Evolutionary conservation across 2,329 filamentous ascomycete genomes (phyloP).

Genomic region (Alternaria rosae): DNA sequence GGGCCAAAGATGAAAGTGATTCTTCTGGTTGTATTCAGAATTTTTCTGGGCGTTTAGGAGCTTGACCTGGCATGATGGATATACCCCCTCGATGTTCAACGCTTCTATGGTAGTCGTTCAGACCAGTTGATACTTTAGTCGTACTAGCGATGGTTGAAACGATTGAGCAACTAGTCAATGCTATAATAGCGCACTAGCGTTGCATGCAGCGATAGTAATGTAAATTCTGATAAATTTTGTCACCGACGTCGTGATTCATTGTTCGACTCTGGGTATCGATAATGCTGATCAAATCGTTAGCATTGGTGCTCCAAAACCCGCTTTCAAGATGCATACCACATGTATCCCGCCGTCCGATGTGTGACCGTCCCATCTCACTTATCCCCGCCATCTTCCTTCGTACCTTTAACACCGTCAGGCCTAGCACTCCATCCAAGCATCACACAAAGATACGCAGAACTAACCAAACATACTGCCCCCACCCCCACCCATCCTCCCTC

Average conservation of each 20-base stretch:
- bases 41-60: neutral
- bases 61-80: neutral
- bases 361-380: neutral
- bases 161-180: neutral
- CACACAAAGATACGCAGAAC: conserved; percentile 6
- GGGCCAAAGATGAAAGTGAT: neutral
- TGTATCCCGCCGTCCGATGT: neutral
- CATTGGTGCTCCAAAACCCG: neutral
- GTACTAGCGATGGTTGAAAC: neutral
- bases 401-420: conserved; percentile 10
- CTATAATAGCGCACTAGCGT: neutral
- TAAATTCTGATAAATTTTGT: neutral
- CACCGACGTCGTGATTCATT: neutral
- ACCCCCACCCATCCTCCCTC: conserved; percentile 55
- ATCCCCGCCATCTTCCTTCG: neutral
- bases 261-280: neutral
- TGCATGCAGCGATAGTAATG: neutral
- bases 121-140: neutral
- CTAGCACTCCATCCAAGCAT: neutral
- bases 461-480: conserved; percentile 53
- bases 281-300: neutral
- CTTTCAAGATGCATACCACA: neutral
- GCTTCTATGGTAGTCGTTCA: neutral
- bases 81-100: conserved; percentile 1
- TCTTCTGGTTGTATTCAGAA: too few relatives aligned